Base-by-base conservation (phyloP, 164 flowering plant species). In the Akebia trifoliata region DNA sequence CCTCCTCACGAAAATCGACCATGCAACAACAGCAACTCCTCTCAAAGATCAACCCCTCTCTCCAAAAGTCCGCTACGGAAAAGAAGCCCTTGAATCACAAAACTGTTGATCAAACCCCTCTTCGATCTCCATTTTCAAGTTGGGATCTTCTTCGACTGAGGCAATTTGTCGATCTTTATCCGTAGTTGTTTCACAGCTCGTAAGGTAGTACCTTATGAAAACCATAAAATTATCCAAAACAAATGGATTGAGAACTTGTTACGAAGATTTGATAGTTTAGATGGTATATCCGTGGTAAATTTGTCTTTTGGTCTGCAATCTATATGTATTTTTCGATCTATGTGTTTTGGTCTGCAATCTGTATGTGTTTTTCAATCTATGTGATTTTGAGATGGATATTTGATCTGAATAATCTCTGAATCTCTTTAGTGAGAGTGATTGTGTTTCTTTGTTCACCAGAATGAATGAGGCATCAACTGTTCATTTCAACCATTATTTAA, bases 71-170 rank as follows among this genome's bases (percentile, higher is more conserved):
- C n/a, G n/a, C n/a, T n/a, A n/a, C 48, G 45, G 45, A 18, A 43
- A 42, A 22, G 49, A 26, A 29, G 20, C 36, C 28, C 59, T 40
- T 17, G 49, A 56, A 29, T 29, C 18, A n/a, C 24, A 52, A 15
- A 15, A 35, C 8, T 18, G 10, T 10, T 22, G 22, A 2, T n/a
- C 34, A 15, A 30, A 12, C 38, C 1, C 22, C 22, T 52, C 56
- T 52, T 52, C 42, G 56, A 52, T 52, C 42, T 21, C 28, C 24
- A 42, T 52, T 52, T 34, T 17, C 38, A 34, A 50, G 54, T 37
- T 50, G 38, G 9, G 35, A 50, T 35, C 54, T 50, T 50, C 34
- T 17, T 11, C 36, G 35, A 50, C 54, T 28, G 37, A 52, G 56
- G 2, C 14, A 7, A 21, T 52, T 52, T 52, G 28, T 34, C 8